Conservation (phyloP, 129 eudicot genomes). For the Helichrysum umbraculigerum region DNA sequence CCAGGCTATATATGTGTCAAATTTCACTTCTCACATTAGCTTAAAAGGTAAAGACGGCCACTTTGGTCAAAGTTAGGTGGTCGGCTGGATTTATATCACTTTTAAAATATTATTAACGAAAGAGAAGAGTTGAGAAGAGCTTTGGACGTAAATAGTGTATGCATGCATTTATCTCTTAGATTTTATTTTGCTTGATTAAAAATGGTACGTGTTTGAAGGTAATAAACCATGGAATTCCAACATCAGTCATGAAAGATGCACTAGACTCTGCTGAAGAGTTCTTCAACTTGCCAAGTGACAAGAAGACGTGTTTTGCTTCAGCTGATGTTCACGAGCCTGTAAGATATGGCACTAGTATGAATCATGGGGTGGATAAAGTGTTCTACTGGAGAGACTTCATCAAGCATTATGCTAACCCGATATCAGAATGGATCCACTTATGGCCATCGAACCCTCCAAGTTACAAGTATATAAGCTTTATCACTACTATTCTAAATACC, state of each 20-base stretch:
- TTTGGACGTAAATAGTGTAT: slow-evolving; percentile 27
- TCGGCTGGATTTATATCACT: slow-evolving; percentile 5
- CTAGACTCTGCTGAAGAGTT: slow-evolving; percentile 56
- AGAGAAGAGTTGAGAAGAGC: slow-evolving; percentile 3
- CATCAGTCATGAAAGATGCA: slow-evolving; percentile 43
- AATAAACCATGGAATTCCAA: slow-evolving; percentile 66
- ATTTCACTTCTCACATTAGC: slow-evolving; percentile 10
- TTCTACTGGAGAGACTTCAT: slow-evolving; percentile 75
- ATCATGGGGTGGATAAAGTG: slow-evolving; percentile 48
- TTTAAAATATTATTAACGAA: slow-evolving; percentile 4
- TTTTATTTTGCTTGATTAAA: slow-evolving; percentile 14
- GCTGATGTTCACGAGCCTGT: slow-evolving; percentile 57
- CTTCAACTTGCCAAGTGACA: slow-evolving; percentile 51
- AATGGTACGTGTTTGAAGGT: slow-evolving; percentile 41
- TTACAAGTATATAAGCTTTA: slow-evolving; percentile 46
- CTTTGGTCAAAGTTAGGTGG: slow-evolving; percentile 10
- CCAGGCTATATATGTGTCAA: slow-evolving; percentile 15
- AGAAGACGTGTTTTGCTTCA: slow-evolving; percentile 54
- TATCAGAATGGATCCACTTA: slow-evolving; percentile 52
- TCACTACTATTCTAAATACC: not conserved
- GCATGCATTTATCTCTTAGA: slow-evolving; percentile 36
- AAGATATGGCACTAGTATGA: slow-evolving; percentile 69
- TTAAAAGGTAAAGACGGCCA: slow-evolving; percentile 18
- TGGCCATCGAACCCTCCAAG: slow-evolving; percentile 74
- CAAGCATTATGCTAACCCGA: slow-evolving; percentile 66